These are phyloP conservation scores for Entomortierella lignicola DNA, from an alignment of 192 early-diverging fungal species.

Conservation along the genomic window DNA sequence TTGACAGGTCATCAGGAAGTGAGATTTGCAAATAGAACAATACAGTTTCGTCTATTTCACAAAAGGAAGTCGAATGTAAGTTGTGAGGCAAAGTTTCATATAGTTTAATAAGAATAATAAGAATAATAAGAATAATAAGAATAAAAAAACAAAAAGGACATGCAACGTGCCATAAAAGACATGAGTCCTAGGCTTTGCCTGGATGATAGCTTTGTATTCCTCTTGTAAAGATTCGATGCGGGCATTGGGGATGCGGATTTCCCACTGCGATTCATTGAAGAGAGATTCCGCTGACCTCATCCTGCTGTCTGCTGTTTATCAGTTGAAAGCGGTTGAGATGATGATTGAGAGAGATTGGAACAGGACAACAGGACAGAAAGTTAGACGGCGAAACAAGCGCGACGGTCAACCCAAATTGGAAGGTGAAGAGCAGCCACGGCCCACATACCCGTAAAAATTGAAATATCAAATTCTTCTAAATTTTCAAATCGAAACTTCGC, in stretches of 20 bases:
- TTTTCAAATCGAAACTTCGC: too few species aligned
- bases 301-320: background rate
- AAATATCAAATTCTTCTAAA: too few species aligned
- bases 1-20: constrained; percentile 51
- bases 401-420: too few species aligned
- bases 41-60: constrained; percentile 51
- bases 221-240: constrained; percentile 41
- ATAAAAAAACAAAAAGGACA: constrained; percentile 3
- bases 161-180: constrained; percentile 53
- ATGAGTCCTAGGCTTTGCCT: constrained; percentile 50
- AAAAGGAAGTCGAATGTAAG: background rate
- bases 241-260: constrained; percentile 54
- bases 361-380: background rate
- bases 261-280: constrained; percentile 54
- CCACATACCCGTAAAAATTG: too few species aligned
- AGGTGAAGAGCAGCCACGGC: background rate
- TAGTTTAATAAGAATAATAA: too few species aligned
- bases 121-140: background rate
- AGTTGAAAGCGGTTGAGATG: background rate
- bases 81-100: background rate
- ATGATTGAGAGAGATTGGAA: background rate
- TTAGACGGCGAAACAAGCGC: background rate
- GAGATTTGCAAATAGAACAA: constrained; percentile 52
- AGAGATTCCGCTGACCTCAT: constrained; percentile 55
- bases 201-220: constrained; percentile 43